Evolutionary conservation across 768 basidiomycete species (phyloP), one percentile per base, ranked within the genome.

Genomic region (Postia placenta): DNA sequence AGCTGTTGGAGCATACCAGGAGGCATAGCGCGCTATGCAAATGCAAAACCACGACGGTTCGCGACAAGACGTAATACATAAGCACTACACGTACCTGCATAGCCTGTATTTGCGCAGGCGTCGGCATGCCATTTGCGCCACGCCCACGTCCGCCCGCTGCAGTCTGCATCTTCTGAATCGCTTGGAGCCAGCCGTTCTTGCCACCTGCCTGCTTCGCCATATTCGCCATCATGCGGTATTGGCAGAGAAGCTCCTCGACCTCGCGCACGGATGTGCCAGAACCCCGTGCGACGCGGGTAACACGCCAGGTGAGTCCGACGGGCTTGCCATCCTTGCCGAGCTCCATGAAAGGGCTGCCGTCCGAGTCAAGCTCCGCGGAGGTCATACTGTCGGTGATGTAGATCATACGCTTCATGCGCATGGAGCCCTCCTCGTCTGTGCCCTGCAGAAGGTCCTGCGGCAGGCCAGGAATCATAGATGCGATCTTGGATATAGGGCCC

Each of bases 301-400:
- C 88, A 43, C 94, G 80, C 84, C 86, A 89, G 56, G 94, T 96
- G 53, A 97, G 70, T n/a, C 81, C 87, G 5, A 75, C 70, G 3
- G 91, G 88, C 62, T 89, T 92, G 14, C 87, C 85, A 57, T 92
- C 87, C 65, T 87, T 89, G 19, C 79, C 83, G 53, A 73, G 69
- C 59, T 88, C 85, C 83, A 94, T 86, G 69, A 99, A 99, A 24
- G 83, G 78, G 33, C 84, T 73, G 3, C 96, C 96, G 63, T 99
- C 96, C 4, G 92, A 95, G 69, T 99, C 92, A 46, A 99, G 80
- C 67, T 99, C 96, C 47, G 69, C 68, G 28, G 88, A 82, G 42
- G 91, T 91, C 96, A 99, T 99, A 61, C 90, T 92, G 66, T 99
- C 96, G 11, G 92, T 96, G 61, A 99, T 98, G 70, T 87, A 98